Conservation (phyloP, 2,329 filamentous ascomycete species). For the Sarocladium strictum region DNA sequence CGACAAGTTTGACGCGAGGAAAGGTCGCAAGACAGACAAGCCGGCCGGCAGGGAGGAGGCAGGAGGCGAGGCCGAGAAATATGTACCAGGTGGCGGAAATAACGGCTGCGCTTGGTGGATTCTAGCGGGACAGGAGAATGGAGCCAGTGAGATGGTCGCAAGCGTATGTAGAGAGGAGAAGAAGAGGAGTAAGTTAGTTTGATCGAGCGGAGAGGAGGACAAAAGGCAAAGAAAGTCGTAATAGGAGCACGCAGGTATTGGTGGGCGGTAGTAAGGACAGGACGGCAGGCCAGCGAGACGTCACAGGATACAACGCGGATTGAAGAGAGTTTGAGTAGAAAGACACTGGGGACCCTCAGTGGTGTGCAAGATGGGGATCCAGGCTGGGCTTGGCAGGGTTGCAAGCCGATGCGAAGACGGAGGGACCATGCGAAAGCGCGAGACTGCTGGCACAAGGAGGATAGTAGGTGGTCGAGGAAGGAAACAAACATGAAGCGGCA, state of each 20-base stretch:
- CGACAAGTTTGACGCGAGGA: background rate
- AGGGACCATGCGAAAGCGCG: background rate
- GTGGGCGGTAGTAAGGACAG: background rate
- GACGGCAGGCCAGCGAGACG: background rate
- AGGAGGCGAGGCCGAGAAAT: slow-evolving; percentile 1
- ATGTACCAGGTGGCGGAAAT: slow-evolving; percentile 3
- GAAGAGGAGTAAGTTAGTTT: background rate
- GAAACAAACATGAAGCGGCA: too few species aligned
- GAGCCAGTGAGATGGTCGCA: background rate
- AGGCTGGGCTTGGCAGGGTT: too few species aligned
- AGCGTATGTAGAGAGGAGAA: background rate
- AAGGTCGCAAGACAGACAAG: background rate
- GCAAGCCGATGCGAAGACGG: background rate
- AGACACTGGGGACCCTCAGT: background rate
- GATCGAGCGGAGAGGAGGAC: background rate
- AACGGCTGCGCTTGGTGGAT: slow-evolving; percentile 3
- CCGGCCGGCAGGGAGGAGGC: background rate
- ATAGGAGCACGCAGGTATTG: background rate
- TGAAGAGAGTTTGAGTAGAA: slow-evolving; percentile 6
- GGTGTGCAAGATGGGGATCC: background rate
- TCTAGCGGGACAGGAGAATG: background rate
- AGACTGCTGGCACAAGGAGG: background rate
- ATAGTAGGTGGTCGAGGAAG: too few species aligned
- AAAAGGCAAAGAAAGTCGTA: background rate
- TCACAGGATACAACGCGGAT: background rate